Percentiles rank a stretch among this genome's conserved stretches.
These are phyloP conservation scores for Ceratocystis cubensis DNA, from an alignment of 2,329 filamentous ascomycete species.

Conservation along the genomic window DNA sequence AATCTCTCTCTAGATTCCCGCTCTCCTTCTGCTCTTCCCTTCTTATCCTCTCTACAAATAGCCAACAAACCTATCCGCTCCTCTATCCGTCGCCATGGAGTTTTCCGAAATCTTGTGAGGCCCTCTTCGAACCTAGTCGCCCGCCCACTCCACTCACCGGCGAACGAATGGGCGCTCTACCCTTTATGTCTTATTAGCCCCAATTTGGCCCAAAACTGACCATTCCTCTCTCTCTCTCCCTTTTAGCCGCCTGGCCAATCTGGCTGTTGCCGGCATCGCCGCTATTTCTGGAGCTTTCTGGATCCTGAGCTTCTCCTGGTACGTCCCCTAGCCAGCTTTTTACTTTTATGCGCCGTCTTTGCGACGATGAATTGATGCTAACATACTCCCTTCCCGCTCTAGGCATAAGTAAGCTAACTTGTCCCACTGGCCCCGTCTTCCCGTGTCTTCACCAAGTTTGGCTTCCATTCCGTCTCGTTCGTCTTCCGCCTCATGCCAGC, in stretches of 20 bases:
- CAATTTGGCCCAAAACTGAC: neutral
- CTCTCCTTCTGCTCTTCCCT: neutral
- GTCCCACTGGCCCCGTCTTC: neutral
- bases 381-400: neutral
- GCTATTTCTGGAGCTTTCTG: conserved; percentile 68
- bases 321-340: conserved; percentile 29
- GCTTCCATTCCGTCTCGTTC: neutral
- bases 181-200: no score
- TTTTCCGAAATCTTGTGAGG: conserved; percentile 85
- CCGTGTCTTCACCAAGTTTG: no score
- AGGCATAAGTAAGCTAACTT: conserved; percentile 17
- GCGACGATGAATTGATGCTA: neutral
- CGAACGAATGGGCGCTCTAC: no score
- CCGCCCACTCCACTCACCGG: no score
- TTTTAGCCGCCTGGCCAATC: conserved; percentile 80
- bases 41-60: neutral
- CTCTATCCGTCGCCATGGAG: conserved; percentile 52
- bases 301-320: conserved; percentile 52
- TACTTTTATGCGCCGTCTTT: no score
- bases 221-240: conserved; percentile 17
- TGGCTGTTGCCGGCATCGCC: conserved; percentile 77
- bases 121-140: conserved; percentile 4
- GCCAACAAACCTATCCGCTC: neutral
- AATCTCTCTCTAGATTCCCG: neutral
- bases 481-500: neutral